phyloP scores from a whole-genome alignment of 2,329 filamentous ascomycete genomes.

The Penicillium sp. region DNA sequence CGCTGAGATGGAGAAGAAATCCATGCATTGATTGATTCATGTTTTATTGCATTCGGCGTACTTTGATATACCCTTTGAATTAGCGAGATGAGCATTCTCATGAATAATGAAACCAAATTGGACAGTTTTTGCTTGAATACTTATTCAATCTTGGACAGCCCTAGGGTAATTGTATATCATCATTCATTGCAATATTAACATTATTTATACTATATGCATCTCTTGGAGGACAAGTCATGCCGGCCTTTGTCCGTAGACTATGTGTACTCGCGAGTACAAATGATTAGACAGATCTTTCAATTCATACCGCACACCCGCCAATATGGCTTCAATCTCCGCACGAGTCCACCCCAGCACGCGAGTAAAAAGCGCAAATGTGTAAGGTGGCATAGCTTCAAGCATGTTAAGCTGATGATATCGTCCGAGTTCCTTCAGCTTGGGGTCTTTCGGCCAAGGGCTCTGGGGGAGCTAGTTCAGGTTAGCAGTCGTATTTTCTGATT shows the following conservation, averaged over 20 bases:
- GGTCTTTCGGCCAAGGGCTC: slow-evolving; percentile 15
- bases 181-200: neutral
- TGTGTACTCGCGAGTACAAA: slow-evolving; percentile 33
- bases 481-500: slow-evolving; percentile 9
- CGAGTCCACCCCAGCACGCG: slow-evolving; percentile 39
- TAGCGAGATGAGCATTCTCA: too few species aligned
- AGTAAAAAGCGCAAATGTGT: slow-evolving; percentile 40
- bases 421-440: slow-evolving; percentile 15
- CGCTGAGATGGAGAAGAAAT: slow-evolving; percentile 11
- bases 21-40: slow-evolving; percentile 1
- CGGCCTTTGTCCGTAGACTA: slow-evolving; percentile 33
- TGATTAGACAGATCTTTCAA: slow-evolving; percentile 38
- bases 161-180: neutral
- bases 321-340: slow-evolving; percentile 39
- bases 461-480: slow-evolving; percentile 6
- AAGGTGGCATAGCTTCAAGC: slow-evolving; percentile 36
- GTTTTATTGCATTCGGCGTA: neutral
- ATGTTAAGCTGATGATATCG: slow-evolving; percentile 32
- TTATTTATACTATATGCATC: neutral
- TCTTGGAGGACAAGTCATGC: neutral
- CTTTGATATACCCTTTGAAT: neutral
- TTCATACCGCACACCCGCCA: slow-evolving; percentile 41
- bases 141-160: too few species aligned
- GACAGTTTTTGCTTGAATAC: too few species aligned
- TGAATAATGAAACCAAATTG: too few species aligned